Evolutionary conservation across 768 basidiomycete species (phyloP), one percentile per base, ranked within the genome.

Genomic region (Lyophyllum shimeji): DNA sequence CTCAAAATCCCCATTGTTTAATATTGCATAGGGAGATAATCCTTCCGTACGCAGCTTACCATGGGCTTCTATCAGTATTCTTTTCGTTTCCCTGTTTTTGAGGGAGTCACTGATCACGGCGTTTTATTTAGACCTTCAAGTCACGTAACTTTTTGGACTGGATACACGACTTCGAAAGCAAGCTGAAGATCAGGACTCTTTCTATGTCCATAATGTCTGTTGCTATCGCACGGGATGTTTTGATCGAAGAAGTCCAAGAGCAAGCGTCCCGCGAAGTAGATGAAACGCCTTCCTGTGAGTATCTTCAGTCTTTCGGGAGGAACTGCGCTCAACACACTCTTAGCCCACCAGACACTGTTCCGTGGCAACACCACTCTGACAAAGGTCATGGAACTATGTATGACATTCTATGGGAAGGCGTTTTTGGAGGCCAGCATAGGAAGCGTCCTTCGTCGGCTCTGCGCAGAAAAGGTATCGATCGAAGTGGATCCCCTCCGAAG

Each of bases 351-450:
- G 64, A 92, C 89, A 1, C 72, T 93, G 15, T 90, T 87, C 68
- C 81, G 78, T 51, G 88, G 85, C 34, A 87, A 87, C 61, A 84
- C 84, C 9, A 80, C 75, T 33, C 76, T 86, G 60, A 87, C 86
- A 55, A 92, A 83, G 71, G 84, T 87, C 24, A 82, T 93, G 73
- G 92, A 94, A 63, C 72, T 85, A 5, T 86, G 84, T 62, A 91
- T 95, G 84, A 76, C 77, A n/a, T 85, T 83, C 74, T 89, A 93
- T 63, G 92, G 92, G n/a, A 83, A 77, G 63, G 74, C 76, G 0
- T 94, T 93, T 65, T 78, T 96, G 20, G 90, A 93, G 65, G 83
- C 84, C 12, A 90, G 89, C 63, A 80, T 96, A 40, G 93, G 92
- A 5, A 68, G 71, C 24, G 77, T 84, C 42, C 78, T 96, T 44